Evolutionary conservation across 2,329 filamentous ascomycete species (phyloP), one percentile per base, ranked within the genome.

Genomic region (Paecilomyces dactylethromorphus): DNA sequence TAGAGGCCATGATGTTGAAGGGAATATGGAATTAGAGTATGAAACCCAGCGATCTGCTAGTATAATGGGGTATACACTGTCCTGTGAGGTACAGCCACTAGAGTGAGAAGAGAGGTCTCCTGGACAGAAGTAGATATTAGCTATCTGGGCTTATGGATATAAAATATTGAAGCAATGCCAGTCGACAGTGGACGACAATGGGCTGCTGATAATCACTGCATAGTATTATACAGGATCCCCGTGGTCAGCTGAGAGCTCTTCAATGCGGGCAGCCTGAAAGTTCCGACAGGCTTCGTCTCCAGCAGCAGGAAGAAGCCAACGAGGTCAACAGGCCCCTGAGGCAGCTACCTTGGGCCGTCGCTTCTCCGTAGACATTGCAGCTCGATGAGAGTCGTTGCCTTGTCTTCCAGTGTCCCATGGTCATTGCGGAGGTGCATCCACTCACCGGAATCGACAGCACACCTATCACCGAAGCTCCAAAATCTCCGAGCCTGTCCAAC

Each of bases 1-100:
- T 56, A 51, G 53, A 32, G 10, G 54, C 32, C 49, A 31, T 21
- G 56, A 33, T 26, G 58, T 56, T 12, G 59, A 58, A 54, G 58
- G 15, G 39, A 45, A n/a, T 8, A 45, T n/a, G 18, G 3, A n/a
- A 45, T n/a, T n/a, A n/a, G n/a, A 45, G 39, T 8, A 45, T n/a
- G 18, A 7, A n/a, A 45, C 18, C 15, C 6, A 18, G n/a, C 21
- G 39, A n/a, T 45, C 39, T 15, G 18, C 39, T 45, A 10, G 5
- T 45, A 6, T 45, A 45, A n/a, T 7, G 13, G 39, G 39, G 5
- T 45, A 45, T 45, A n/a, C 3, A 18, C 39, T 45, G 39, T 18
- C 39, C 18, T n/a, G 18, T n/a, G 39, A 45, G 18, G 39, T n/a
- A 45, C 15, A 18, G 13, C n/a, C 39, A 18, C 39, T 10, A 18